Evolutionary conservation across 148 eudicot genomes (phyloP), one percentile per base, ranked within the genome.

Genomic region (Rhododendron griersonianum): DNA sequence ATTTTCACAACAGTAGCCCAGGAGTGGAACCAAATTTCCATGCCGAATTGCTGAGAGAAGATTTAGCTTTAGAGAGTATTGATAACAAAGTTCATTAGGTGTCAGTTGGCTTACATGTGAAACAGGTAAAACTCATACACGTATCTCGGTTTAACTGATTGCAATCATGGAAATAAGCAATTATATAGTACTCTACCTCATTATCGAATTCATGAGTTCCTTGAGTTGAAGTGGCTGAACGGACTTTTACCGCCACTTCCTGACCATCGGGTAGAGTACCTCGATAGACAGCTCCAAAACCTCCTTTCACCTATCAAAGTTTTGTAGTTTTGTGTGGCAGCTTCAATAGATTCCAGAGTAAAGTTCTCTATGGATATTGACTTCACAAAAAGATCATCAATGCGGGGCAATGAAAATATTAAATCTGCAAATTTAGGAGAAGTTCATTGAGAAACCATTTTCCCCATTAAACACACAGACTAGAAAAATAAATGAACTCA

Each of bases 191-290:
- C 55, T 35, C 78, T 75, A 89, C 93, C 91, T 92, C 94, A 78
- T 92, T 92, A 51, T 92, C 89, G 30, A 92, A 92, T 86, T 92
- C 94, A 51, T 92, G 94, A 81, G 91, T 90, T 89, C 94, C 94
- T 82, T 92, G 94, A 19, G 94, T 90, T 65, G 94, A 92, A 45
- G 91, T 92, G 81, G 92, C 90, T 83, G 94, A 92, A n/a, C 90
- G 89, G 81, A 92, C 94, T 85, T 92, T 92, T 53, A 92, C 94
- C 13, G 94, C 94, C n/a, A 90, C 94, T 87, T 92, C 92, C 89
- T 90, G 86, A 85, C 94, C 94, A 86, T 90, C 91, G 10, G 80
- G 79, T 39, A 90, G 78, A 67, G 91, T 88, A 73, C 94, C 94
- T 84, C 91, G 92, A 85, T 90, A 92, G 53, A 92, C 94, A 63